Conservation (phyloP, 495 filamentous ascomycete species). For the Amniculicola lignicola region DNA sequence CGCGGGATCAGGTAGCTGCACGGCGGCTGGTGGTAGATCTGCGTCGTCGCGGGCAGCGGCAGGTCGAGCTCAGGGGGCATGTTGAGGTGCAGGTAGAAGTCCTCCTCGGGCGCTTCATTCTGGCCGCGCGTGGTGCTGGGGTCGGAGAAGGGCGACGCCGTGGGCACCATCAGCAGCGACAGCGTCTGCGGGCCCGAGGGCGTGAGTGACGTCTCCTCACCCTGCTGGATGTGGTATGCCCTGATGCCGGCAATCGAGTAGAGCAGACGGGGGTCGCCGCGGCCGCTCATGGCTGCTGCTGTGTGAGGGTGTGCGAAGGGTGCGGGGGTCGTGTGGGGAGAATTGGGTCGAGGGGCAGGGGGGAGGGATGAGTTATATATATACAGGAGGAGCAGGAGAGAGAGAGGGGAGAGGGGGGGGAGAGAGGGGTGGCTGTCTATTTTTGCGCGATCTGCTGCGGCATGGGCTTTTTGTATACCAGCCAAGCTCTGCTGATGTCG, state of each 20-base stretch:
- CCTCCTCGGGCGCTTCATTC: conserved; percentile 67
- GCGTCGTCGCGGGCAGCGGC: conserved; percentile 83
- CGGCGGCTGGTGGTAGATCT: conserved; percentile 91
- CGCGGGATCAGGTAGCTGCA: conserved; percentile 86
- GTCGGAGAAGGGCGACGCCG: conserved; percentile 66
- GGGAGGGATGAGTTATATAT: neutral
- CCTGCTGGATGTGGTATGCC: conserved; percentile 85
- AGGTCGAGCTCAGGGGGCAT: conserved; percentile 92
- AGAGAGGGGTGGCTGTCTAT: conserved; percentile 1
- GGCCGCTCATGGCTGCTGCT: conserved; percentile 42
- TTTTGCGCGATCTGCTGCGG: neutral
- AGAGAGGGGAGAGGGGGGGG: too few species aligned
- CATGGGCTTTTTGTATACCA: neutral
- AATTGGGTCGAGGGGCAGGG: neutral
- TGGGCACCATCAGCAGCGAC: conserved; percentile 91
- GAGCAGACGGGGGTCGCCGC: conserved; percentile 71
- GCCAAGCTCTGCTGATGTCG: too few species aligned
- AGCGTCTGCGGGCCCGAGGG: conserved; percentile 83
- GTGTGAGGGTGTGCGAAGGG: neutral
- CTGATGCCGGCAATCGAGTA: conserved; percentile 81
- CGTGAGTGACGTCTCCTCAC: conserved; percentile 76
- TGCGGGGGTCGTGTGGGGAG: neutral
- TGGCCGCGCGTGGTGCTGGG: conserved; percentile 54
- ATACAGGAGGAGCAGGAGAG: too few species aligned
- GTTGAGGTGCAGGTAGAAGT: conserved; percentile 92